A percentile compares a stretch with the other conserved stretches of the same genome.
Conservation (phyloP, 805 yeast genomes). For the Sugiyamaella valdiviana region DNA sequence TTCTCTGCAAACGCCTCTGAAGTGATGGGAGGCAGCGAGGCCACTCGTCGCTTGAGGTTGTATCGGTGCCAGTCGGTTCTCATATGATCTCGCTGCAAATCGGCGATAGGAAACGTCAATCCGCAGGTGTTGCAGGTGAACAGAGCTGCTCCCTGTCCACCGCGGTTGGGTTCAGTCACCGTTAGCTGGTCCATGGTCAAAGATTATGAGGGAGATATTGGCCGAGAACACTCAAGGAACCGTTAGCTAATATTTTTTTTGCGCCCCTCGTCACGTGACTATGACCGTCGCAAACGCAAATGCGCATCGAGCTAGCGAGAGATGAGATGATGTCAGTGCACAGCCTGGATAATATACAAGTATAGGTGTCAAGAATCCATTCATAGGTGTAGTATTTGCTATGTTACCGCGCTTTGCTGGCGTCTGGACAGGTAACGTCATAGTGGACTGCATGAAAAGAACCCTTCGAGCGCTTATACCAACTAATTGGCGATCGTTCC, state of each 20-base stretch:
- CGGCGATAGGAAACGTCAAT: slow-evolving; percentile 73
- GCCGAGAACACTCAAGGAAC: not conserved
- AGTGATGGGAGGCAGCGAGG: slow-evolving; percentile 66
- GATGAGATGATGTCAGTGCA: not conserved
- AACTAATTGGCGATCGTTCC: too few species aligned
- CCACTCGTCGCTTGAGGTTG: slow-evolving; percentile 89
- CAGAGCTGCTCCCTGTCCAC: slow-evolving; percentile 20
- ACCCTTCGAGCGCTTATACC: too few species aligned
- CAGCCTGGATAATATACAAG: not conserved
- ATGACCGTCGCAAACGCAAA: not conserved
- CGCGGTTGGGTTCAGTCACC: slow-evolving; percentile 12
- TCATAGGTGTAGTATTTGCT: too few species aligned
- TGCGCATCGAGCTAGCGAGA: too few species aligned
- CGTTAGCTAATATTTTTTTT: not conserved
- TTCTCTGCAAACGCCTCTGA: slow-evolving; percentile 68
- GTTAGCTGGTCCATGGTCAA: slow-evolving; percentile 16
- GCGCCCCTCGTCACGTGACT: not conserved
- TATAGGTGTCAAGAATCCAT: too few species aligned
- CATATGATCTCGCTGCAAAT: slow-evolving; percentile 87
- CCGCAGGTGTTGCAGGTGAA: slow-evolving; percentile 88
- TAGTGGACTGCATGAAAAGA: too few species aligned
- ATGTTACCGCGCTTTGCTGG: too few species aligned
- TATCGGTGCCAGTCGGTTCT: slow-evolving; percentile 98
- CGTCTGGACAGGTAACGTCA: too few species aligned
- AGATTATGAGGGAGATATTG: not conserved